These are phyloP conservation scores for Corylus heterophylla DNA, from an alignment of 306 rosid species.

Conservation along the genomic window DNA sequence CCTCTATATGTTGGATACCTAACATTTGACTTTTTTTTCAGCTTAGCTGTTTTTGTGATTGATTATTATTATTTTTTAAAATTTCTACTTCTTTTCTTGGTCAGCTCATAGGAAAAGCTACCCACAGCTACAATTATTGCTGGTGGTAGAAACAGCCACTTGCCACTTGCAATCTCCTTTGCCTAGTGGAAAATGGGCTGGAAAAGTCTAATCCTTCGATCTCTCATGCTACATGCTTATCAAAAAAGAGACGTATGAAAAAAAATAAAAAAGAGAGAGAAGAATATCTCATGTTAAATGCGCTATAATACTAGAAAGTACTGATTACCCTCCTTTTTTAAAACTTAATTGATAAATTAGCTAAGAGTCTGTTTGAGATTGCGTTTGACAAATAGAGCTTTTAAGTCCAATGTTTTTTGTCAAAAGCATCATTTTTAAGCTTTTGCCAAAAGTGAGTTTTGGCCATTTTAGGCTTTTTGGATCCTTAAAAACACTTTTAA, in stretches of 20 bases:
- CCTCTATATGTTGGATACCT: constrained; percentile 26
- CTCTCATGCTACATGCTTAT: neutral
- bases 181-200: constrained; percentile 1
- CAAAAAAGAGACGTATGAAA: neutral
- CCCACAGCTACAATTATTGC: neutral
- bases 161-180: neutral
- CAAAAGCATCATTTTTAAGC: too few relatives aligned
- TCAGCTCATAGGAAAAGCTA: constrained; percentile 1
- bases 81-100: constrained; percentile 8
- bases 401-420: too few relatives aligned
- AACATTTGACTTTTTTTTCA: constrained; percentile 24
- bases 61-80: constrained; percentile 7
- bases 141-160: neutral
- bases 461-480: too few relatives aligned
- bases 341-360: neutral
- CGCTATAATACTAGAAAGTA: neutral
- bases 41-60: constrained; percentile 18
- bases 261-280: neutral
- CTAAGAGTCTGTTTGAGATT: neutral
- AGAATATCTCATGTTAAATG: neutral
- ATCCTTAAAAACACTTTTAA: too few relatives aligned
- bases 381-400: too few relatives aligned
- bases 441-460: too few relatives aligned
- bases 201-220: neutral
- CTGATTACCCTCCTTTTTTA: neutral